Percentiles rank a stretch among this genome's conserved stretches.
Conservation (phyloP, 106 monocot species). For the Dendrobium huoshanense region DNA sequence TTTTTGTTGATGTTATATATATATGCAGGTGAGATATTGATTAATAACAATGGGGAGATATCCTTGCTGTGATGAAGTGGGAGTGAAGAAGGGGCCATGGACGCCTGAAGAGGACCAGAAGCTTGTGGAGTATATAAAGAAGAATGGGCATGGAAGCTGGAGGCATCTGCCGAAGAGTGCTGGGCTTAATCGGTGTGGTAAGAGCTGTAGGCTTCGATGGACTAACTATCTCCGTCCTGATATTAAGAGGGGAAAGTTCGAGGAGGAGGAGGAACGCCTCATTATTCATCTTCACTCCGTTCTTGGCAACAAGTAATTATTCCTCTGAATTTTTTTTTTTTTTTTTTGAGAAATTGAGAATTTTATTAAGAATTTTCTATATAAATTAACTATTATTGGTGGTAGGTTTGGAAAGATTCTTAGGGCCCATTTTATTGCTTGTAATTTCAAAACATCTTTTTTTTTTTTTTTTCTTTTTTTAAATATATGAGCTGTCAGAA, state of each 20-base stretch:
- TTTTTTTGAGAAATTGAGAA: too few species aligned
- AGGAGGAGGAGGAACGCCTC: constrained; percentile 45
- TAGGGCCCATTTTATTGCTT: too few species aligned
- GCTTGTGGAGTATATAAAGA: constrained; percentile 37
- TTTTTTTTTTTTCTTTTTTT: too few species aligned
- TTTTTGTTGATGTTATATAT: too few species aligned
- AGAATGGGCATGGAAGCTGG: constrained; percentile 51
- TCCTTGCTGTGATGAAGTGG: constrained; percentile 50
- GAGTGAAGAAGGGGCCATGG: constrained; percentile 73
- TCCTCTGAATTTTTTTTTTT: neutral
- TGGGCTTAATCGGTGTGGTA: constrained; percentile 58
- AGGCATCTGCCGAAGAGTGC: constrained; percentile 43
- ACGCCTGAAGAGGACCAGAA: constrained; percentile 60
- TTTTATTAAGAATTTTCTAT: too few species aligned
- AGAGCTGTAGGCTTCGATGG: constrained; percentile 65
- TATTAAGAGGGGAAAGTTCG: constrained; percentile 48
- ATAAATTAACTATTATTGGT: too few species aligned
- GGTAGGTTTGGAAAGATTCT: too few species aligned
- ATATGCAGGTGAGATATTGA: neutral
- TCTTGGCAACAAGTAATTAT: constrained; percentile 47
- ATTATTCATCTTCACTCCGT: constrained; percentile 57
- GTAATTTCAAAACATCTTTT: too few species aligned
- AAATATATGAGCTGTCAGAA: too few species aligned
- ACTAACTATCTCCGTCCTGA: constrained; percentile 60
- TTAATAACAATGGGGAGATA: constrained; percentile 33